Base-by-base conservation (phyloP, 2,329 filamentous ascomycete genomes). In the Aspergillus sp. region DNA sequence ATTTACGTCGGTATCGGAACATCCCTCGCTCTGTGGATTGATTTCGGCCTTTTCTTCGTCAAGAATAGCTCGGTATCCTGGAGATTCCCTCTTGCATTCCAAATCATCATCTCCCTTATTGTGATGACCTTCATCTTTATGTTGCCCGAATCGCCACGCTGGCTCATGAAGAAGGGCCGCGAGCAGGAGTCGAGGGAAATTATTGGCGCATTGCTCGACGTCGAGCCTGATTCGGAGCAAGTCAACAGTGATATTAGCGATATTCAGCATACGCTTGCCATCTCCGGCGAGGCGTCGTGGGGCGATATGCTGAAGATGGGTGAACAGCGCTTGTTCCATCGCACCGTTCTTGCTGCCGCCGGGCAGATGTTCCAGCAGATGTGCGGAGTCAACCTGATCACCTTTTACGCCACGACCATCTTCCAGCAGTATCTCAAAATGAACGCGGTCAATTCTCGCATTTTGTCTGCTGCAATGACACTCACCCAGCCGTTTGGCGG, bases 1-100 rank as follows among this genome's bases (percentile, higher is more conserved):
- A 60, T 66, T 36, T 68, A 68, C 45, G 65, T 69, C 35, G 56
- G 57, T 24, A 45, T 60, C 1, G 67, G 66, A 15, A 66, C 68
- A 33, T 53, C 62, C 1, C 49, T 67, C 13, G 58, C 67, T 30
- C 57, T 66, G 4, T 70, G 66, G 66, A 63, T 70, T 36, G 64
- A 69, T 35, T 58, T 68, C 15, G 67, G 63, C 10, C 59, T 59
- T 37, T 60, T 52, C 32, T 56, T 59, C 22, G 52, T 60, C 32
- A 53, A 47, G 19, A 47, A 39, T 1, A 57, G 48, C 32, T 57
- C 57, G 2, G 54, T 63, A n/a, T 54, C 61, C 13, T 67, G 64
- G 63, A 53, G 64, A 16, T 58, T 66, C 34, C 61, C 63, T 6
- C 42, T 67, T 10, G 60, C 54, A 6, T 51, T 63, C 41, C 53